A percentile compares a stretch with the other conserved stretches of the same genome.
Conservation (phyloP, 148 eudicot genomes). For the Limonium bicolor region DNA sequence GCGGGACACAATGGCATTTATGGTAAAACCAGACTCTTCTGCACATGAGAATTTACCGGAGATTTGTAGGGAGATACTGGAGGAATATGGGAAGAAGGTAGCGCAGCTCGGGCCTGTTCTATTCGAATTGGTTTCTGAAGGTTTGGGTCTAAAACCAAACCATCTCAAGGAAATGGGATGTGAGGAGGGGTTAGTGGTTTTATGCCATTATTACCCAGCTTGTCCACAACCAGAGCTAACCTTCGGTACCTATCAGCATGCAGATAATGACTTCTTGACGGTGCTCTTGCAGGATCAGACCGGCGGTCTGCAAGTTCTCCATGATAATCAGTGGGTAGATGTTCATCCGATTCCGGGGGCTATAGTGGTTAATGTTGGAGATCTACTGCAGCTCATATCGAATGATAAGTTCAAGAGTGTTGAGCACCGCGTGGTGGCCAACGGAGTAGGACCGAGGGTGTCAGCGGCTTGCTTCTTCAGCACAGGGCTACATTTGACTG, state of each 20-base stretch:
- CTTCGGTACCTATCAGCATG: slow-evolving; percentile 11
- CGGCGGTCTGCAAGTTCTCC: slow-evolving; percentile 24
- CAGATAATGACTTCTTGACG: slow-evolving; percentile 18
- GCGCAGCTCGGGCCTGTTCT: slow-evolving; percentile 10
- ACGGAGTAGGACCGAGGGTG: slow-evolving; percentile 26
- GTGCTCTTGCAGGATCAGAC: slow-evolving; percentile 19
- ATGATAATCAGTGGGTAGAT: slow-evolving; percentile 11
- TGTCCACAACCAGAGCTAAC: slow-evolving; percentile 25
- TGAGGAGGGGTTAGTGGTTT: neutral
- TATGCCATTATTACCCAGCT: slow-evolving; percentile 22
- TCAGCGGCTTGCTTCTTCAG: slow-evolving; percentile 48
- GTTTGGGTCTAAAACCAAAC: slow-evolving; percentile 17
- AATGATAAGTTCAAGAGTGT: slow-evolving; percentile 50
- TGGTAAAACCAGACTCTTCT: too few species aligned
- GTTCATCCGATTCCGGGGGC: slow-evolving; percentile 18
- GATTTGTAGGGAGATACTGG: slow-evolving; percentile 19
- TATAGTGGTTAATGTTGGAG: slow-evolving; percentile 30
- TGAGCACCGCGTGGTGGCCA: slow-evolving; percentile 36
- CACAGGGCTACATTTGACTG: slow-evolving; percentile 5
- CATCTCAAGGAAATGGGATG: slow-evolving; percentile 17
- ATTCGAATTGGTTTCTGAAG: slow-evolving; percentile 18
- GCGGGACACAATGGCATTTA: too few species aligned
- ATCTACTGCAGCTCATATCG: slow-evolving; percentile 44
- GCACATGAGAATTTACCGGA: too few species aligned
- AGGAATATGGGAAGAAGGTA: slow-evolving; percentile 16